Evolutionary conservation across 352 stramenopile species (phyloP).

Genomic region (Blastocystis sp.): DNA sequence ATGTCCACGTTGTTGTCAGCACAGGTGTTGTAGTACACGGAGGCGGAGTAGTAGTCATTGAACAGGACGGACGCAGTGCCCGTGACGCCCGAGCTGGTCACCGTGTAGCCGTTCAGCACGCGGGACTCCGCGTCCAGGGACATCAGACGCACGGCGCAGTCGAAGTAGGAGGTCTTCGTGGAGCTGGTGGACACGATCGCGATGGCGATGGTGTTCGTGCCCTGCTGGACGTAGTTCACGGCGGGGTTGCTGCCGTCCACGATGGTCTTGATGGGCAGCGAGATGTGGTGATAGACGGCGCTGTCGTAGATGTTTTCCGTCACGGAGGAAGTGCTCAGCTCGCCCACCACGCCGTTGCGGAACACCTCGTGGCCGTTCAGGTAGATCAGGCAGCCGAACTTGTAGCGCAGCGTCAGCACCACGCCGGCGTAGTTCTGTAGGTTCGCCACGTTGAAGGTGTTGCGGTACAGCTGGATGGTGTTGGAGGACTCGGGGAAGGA

Average conservation of each 20-base stretch:
- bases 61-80: not conserved
- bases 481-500: conserved; percentile 29
- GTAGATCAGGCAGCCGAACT: conserved; percentile 32
- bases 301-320: not conserved
- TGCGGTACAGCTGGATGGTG: conserved; percentile 52
- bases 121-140: not conserved
- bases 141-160: conserved; percentile 40
- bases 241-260: not conserved
- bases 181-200: not conserved
- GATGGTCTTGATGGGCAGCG: not conserved
- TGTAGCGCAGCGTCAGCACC: conserved; percentile 51
- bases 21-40: not conserved
- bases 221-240: not conserved
- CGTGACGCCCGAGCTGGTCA: not conserved
- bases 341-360: conserved; percentile 28
- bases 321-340: conserved; percentile 22
- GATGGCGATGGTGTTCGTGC: conserved; percentile 48
- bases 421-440: not conserved
- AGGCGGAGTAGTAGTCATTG: not conserved
- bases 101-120: not conserved
- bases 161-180: conserved; percentile 25
- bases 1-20: not conserved
- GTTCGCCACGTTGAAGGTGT: conserved; percentile 13
- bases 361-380: conserved; percentile 49
- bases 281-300: not conserved